Evolutionary conservation across 2,329 filamentous ascomycete species (phyloP).

Genomic region (Exophiala dermatitidis): DNA sequence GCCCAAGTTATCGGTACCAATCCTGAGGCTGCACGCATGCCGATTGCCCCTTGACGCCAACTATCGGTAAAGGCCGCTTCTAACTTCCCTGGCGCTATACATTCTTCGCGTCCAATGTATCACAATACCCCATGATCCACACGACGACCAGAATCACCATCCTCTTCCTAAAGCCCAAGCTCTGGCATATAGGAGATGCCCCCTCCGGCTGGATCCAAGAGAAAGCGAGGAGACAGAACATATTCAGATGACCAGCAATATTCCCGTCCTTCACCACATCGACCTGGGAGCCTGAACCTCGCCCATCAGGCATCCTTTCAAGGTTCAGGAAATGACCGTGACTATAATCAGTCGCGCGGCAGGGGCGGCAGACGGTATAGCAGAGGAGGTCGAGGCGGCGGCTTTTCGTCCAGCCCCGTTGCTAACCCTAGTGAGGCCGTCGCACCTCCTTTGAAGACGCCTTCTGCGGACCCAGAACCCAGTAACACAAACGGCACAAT

Average conservation of each 20-base stretch:
- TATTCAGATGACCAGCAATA: conserved; percentile 38
- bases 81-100: not conserved
- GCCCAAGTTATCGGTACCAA: not conserved
- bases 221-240: conserved; percentile 46
- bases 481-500: conserved; percentile 30
- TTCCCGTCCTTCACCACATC: conserved; percentile 42
- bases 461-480: conserved; percentile 29
- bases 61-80: not conserved
- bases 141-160: conserved; percentile 1
- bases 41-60: not conserved
- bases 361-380: conserved; percentile 30
- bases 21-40: not conserved
- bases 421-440: conserved; percentile 8
- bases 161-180: conserved; percentile 9
- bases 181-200: conserved; percentile 38
- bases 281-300: conserved; percentile 43
- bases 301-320: conserved; percentile 45
- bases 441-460: conserved; percentile 1
- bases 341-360: conserved; percentile 12
- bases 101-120: conserved; percentile 6
- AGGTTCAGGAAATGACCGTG: conserved; percentile 27
- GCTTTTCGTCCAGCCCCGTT: conserved; percentile 7
- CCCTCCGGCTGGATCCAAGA: conserved; percentile 46
- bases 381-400: conserved; percentile 18
- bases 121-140: conserved; percentile 13